phyloP scores from a whole-genome alignment of 768 basidiomycete genomes.

The Lyophyllum atratum region DNA sequence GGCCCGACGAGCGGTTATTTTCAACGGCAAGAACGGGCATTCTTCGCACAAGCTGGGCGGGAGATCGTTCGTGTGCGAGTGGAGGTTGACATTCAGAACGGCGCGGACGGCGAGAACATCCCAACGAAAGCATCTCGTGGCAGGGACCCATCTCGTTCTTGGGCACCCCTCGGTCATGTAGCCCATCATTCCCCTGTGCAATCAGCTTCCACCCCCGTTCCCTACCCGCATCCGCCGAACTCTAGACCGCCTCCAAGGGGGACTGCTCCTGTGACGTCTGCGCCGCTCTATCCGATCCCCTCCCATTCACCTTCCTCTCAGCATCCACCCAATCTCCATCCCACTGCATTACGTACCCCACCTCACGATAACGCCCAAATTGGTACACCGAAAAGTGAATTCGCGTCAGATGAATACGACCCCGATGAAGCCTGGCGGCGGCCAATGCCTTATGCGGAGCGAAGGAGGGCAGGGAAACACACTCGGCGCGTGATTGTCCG shows the following conservation, averaged over 20 bases:
- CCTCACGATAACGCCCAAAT: slow-evolving; percentile 44
- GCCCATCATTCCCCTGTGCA: slow-evolving; percentile 38
- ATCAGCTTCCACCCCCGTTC: slow-evolving; percentile 28
- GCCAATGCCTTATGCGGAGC: slow-evolving; percentile 74
- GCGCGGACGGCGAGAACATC: slow-evolving; percentile 28
- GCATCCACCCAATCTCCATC: slow-evolving; percentile 36
- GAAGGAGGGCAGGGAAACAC: slow-evolving; percentile 79
- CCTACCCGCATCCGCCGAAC: slow-evolving; percentile 35
- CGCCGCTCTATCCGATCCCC: slow-evolving; percentile 35
- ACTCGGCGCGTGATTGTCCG: slow-evolving; percentile 71
- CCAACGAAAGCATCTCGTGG: slow-evolving; percentile 25
- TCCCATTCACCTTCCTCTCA: slow-evolving; percentile 27
- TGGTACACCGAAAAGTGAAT: slow-evolving; percentile 38
- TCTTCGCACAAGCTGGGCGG: slow-evolving; percentile 77
- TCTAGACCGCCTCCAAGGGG: slow-evolving; percentile 35
- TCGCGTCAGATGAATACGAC: slow-evolving; percentile 52
- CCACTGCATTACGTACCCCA: slow-evolving; percentile 44
- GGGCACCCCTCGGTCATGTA: slow-evolving; percentile 23
- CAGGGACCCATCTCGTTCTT: slow-evolving; percentile 22
- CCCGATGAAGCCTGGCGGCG: slow-evolving; percentile 71
- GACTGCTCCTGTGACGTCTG: slow-evolving; percentile 32
- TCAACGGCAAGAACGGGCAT: slow-evolving; percentile 74
- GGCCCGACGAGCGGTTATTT: slow-evolving; percentile 76
- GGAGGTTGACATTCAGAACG: slow-evolving; percentile 59
- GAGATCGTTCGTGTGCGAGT: slow-evolving; percentile 77